phyloP scores from a whole-genome alignment of 73 alveolate genomes.

The Breviolum minutum region DNA sequence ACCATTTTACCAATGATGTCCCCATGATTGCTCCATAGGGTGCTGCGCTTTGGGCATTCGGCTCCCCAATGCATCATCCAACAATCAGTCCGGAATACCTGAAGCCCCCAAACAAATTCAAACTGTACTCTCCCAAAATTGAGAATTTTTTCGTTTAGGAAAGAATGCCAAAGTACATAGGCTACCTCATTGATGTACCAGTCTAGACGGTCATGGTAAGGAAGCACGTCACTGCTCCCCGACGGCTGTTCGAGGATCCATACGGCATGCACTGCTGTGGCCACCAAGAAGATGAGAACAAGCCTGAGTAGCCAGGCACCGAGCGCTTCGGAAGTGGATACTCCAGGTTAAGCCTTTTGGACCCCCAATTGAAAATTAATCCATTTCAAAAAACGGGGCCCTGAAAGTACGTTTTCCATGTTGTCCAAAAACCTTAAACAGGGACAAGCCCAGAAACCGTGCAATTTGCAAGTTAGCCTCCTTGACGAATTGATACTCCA shows the following conservation, averaged over 20 bases:
- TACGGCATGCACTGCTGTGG: neutral
- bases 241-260: slow-evolving; percentile 36
- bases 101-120: neutral
- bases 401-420: too few species aligned
- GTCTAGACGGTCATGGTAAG: neutral
- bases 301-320: neutral
- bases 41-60: neutral
- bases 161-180: neutral
- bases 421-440: too few species aligned
- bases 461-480: neutral
- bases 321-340: too few species aligned
- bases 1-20: neutral
- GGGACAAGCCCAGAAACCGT: neutral
- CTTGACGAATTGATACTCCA: neutral
- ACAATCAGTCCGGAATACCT: slow-evolving; percentile 1
- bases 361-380: too few species aligned
- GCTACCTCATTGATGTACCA: neutral
- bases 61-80: neutral
- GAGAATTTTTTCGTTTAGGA: too few species aligned
- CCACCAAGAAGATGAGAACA: neutral
- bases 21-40: neutral
- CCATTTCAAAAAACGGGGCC: too few species aligned
- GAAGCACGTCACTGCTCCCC: neutral
- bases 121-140: neutral
- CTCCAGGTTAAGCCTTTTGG: too few species aligned